Base-by-base conservation (phyloP, 805 yeast species). In the Kazachstania taianensis region DNA sequence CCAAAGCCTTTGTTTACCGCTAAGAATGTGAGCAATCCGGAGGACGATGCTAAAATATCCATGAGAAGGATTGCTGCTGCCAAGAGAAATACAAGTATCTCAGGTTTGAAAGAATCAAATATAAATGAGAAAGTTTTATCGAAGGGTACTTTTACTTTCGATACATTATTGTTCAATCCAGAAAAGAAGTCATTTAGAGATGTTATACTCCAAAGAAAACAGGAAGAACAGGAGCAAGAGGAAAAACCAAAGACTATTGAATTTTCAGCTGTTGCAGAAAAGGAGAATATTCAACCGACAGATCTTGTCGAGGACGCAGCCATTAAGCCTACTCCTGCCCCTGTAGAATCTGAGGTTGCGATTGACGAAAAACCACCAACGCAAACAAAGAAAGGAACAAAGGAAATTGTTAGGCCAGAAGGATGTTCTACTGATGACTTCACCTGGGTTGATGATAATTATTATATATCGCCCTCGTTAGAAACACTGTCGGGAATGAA, bases 401-500 rank as follows among this genome's bases (percentile, higher is more conserved):
- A 14, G 12, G 5, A 9, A 1, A 14, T n/a, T 13, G 16, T 16
- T 6, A 35, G 27, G 23, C 37, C 37, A 6, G 26, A 22, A 4
- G 33, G 29, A 2, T 26, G 29, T 26, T 10, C 37, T 14, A 52
- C 54, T 1, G 70, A 65, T 31, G 67, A 67, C 30, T 62, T 64
- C 30, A 63, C 70, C 29, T 66, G 67, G 20, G 73, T 79, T 35
- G 77, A 75, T 10, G 73, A 81, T 33, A 95, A 87, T 5, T 92
- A 87, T 61, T 92, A 92, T 83, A 79, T 78, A 36, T 73, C 82
- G 5, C 98, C 98, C 16, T 66, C 85, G 3, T 50, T 79, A 28
- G 72, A 75, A 5, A 77, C 76, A 35, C 62, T 92, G 35, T 67
- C 71, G 37, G 59, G 65, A 13, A 66, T 73, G 69, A 57, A 85